Evolutionary conservation across 164 flowering plant species (phyloP), one percentile per base, ranked within the genome.

Genomic region (Liquidambar formosana): DNA sequence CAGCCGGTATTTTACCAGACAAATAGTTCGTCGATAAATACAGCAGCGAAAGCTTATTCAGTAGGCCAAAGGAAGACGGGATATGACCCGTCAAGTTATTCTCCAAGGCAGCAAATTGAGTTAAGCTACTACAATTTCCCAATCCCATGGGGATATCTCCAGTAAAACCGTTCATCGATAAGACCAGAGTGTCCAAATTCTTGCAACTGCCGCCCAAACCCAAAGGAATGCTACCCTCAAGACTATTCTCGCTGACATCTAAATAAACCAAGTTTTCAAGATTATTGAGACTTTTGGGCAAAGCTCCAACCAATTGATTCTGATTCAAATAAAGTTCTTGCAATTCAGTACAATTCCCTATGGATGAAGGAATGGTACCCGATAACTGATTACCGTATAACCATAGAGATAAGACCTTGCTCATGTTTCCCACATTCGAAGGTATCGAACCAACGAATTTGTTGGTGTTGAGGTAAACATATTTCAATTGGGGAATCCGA

Each of bases 1-100:
- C 87, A 23, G 85, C 80, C 0, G 95, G 97, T 21, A 92, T 85
- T 12, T 47, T 70, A 22, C 94, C 95, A 1, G 88, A 83, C 66
- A 92, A 69, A 8, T 8, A 63, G 65, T 92, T 92, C 14, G 68
- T 71, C 26, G 86, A 69, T 11, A 92, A 85, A 75, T 80, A 78
- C 57, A 92, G 83, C 8, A 1, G 0, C 0, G 57, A 58, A 57
- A 92, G 88, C 66, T 77, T 57, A 1, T 27, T 22, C 3, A 92
- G 71, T n/a, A 62, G 73, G 14, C 94, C 94, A 51, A 92, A 66
- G 15, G 92, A 83, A 52, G 96, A 67, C 0, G 97, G 94, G 48
- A 90, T 86, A 15, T 22, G 52, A 10, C 97, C 97, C 1, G 77
- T 80, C 48, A 93, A 72, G 26, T 72, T 76, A 62, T 78, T 82